phyloP scores from a whole-genome alignment of 83 land plant species.

The Diphasiastrum complanatum region DNA sequence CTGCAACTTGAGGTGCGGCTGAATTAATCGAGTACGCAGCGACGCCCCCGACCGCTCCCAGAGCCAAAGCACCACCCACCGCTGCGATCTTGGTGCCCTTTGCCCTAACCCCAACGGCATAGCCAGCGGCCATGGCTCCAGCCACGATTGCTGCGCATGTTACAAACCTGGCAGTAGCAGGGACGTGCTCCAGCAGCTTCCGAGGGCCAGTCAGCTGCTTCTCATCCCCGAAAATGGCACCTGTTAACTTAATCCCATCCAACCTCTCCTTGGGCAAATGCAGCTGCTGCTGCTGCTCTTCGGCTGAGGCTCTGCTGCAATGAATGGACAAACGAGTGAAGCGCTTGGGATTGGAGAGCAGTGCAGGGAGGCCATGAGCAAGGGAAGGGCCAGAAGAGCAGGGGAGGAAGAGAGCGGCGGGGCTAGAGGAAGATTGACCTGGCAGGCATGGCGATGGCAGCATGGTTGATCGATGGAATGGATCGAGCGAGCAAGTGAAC shows the following conservation, averaged over 20 bases:
- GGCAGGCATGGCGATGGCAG: too few species aligned
- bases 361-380: neutral
- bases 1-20: conserved; percentile 71
- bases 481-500: neutral
- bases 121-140: conserved; percentile 75
- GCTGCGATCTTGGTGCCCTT: conserved; percentile 41
- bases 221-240: conserved; percentile 54
- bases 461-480: conserved; percentile 2
- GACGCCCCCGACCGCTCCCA: conserved; percentile 73
- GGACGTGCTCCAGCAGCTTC: conserved; percentile 44
- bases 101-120: conserved; percentile 47
- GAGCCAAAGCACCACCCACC: conserved; percentile 67
- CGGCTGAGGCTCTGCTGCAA: neutral
- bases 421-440: too few species aligned
- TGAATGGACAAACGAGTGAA: conserved; percentile 5
- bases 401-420: conserved; percentile 1
- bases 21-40: conserved; percentile 61
- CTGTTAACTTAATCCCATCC: too few species aligned
- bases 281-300: conserved; percentile 1
- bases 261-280: neutral
- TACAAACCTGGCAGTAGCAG: conserved; percentile 62
- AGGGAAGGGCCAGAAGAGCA: conserved; percentile 5
- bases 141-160: conserved; percentile 52
- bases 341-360: neutral
- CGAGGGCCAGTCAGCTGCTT: conserved; percentile 65